Percentiles rank a stretch among this genome's conserved stretches.
These are phyloP conservation scores for Eustoma russellianum DNA, from an alignment of 257 asterid genomes.

Conservation along the genomic window DNA sequence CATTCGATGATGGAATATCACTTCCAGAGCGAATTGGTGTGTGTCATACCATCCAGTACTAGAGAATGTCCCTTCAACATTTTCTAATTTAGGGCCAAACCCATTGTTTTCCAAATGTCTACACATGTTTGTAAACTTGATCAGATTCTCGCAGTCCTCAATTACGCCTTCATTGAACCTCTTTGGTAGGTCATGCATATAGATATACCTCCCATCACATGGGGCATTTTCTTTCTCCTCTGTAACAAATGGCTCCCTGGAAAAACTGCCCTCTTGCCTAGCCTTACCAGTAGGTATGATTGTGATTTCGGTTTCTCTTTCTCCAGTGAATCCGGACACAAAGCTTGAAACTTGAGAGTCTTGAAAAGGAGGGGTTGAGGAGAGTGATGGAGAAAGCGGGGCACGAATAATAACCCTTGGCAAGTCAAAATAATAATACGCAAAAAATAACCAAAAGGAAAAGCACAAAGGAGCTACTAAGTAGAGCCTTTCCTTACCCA, in stretches of 20 bases:
- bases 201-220: conserved; percentile 4
- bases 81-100: conserved; percentile 1
- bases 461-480: too few relatives aligned
- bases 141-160: neutral
- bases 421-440: too few relatives aligned
- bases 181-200: neutral
- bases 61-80: conserved; percentile 4
- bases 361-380: too few relatives aligned
- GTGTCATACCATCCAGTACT: conserved; percentile 8
- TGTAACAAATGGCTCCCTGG: too few relatives aligned
- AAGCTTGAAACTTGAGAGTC: too few relatives aligned
- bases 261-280: too few relatives aligned
- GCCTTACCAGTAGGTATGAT: too few relatives aligned
- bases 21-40: conserved; percentile 7
- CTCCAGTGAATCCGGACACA: too few relatives aligned
- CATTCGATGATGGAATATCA: conserved; percentile 6
- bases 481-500: neutral
- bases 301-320: too few relatives aligned
- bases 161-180: conserved; percentile 6
- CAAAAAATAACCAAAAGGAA: too few relatives aligned
- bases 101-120: conserved; percentile 2
- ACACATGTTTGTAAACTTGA: conserved; percentile 3
- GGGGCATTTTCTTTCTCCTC: neutral
- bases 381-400: too few relatives aligned
- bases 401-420: too few relatives aligned